Base-by-base conservation (phyloP, 163 green algal genomes). In the Volvox carteri region DNA sequence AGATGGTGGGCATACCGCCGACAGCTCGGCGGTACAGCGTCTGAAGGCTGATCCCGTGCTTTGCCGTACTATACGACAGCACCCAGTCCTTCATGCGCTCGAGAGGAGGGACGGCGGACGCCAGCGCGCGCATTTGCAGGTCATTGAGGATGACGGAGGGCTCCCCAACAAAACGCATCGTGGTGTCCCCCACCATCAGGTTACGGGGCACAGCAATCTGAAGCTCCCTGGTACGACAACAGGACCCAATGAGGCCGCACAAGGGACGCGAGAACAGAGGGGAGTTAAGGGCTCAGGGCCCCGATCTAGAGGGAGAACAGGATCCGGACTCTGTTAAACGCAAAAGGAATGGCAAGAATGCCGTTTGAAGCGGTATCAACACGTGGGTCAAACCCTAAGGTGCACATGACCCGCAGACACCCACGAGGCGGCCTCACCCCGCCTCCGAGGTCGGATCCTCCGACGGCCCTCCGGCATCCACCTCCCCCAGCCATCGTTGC, bases 11-110 rank as follows among this genome's bases (percentile, higher is more conserved):
- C 74, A 79, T 11, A 9, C 67, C 60, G 39, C 39, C 50, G 18
- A 84, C 30, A 0, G 48, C 56, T 42, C 78, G 86, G 73, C 93
- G 86, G 84, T 95, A 96, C 78, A 97, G 83, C n/a, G 95, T 97
- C 50, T 91, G 81, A 50, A 97, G 85, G 86, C 91, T 95, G 90
- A 95, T 95, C 41, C 94, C 94, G 84, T 96, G 90, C 58, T 90
- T 87, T 2, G 56, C 56, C 37, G 92, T 94, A 77, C 87, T 93
- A 85, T 96, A 96, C 39, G 95, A 67, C 39, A 95, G 81, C 33
- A 60, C 73, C 93, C 93, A 95, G 6, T 90, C 60, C 58, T 79
- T 86, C 74, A 86, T 85, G 35, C 74, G 85, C 74, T 86, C 58
- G 74, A 85, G 35, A 23, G 74, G 74, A 28, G 85, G 85, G 0